Base-by-base conservation (phyloP, 441 rosid genomes). In the Croton setiger region DNA sequence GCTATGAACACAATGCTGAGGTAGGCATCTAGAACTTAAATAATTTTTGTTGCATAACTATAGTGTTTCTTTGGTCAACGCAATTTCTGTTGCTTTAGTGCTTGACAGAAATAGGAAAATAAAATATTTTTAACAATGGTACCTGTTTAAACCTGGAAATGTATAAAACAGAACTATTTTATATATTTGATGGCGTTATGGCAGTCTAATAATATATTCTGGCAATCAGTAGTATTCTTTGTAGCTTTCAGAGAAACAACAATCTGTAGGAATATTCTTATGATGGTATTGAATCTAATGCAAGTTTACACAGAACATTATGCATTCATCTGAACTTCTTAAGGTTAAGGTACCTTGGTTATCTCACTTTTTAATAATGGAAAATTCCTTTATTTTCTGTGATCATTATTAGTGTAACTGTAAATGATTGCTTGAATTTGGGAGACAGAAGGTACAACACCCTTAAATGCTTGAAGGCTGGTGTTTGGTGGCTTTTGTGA, bases 1-100 rank as follows among this genome's bases (percentile, higher is more conserved):
- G 97, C 55, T 91, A 92, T 78, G 93, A 86, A 68, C 83, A 87
- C 80, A 89, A 81, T 83, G 99, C 92, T 33, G 98, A 92, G 96
- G 99, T 91, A 84, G 59, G 64, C 47, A 63, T 72, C 68, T 60
- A 67, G 55, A 72, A 7, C 20, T 78, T 72, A 49, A 64, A 43
- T 59, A 55, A 65, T 51, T 43, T 52, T 64, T 13, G 63, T 69
- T 57, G 58, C 47, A 58, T 33, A 18, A 45, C n/a, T 33, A 31
- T 57, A 54, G 67, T n/a, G 27, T 36, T 36, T 31, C 44, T 11
- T 10, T 70, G 54, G 47, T 62, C 18, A 62, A 10, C 27, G 43
- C 31, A 54, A 9, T 70, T 58, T 8, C 48, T 41, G 45, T 69
- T 43, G 52, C 14, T 2, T 10, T 5, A n/a, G 49, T 21, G 17